These are phyloP conservation scores for Chamaenerion angustifolium DNA, from an alignment of 345 rosid species.

Conservation along the genomic window DNA sequence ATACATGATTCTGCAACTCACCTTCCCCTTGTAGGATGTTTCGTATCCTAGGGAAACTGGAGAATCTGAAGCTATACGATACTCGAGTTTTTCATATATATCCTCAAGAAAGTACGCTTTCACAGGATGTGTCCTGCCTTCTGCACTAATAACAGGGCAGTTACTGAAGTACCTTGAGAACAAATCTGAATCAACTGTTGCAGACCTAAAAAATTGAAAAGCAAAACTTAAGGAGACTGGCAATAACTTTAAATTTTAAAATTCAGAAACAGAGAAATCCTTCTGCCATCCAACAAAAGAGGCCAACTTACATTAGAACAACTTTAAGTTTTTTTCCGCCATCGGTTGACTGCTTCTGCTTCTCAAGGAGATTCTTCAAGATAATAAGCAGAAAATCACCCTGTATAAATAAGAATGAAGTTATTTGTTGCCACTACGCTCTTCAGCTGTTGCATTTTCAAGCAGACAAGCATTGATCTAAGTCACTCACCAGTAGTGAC, in stretches of 20 bases:
- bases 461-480: neutral
- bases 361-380: slow-evolving; percentile 79
- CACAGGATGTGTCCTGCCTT: slow-evolving; percentile 88
- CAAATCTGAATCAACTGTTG: slow-evolving; percentile 79
- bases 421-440: slow-evolving; percentile 2
- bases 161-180: slow-evolving; percentile 76
- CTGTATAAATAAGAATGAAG: slow-evolving; percentile 23
- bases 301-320: slow-evolving; percentile 62
- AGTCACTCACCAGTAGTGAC: slow-evolving; percentile 62
- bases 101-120: slow-evolving; percentile 71
- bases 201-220: slow-evolving; percentile 47
- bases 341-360: slow-evolving; percentile 57
- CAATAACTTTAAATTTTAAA: neutral
- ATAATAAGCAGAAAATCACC: slow-evolving; percentile 89
- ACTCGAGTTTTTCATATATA: slow-evolving; percentile 52
- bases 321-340: slow-evolving; percentile 48
- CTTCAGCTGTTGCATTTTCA: neutral
- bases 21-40: slow-evolving; percentile 42
- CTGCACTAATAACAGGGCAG: slow-evolving; percentile 81
- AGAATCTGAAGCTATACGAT: slow-evolving; percentile 74
- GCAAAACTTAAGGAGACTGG: no score
- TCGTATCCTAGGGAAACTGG: slow-evolving; percentile 54
- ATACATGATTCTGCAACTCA: slow-evolving; percentile 5
- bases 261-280: slow-evolving; percentile 5
- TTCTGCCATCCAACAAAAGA: neutral